These are phyloP conservation scores for Chaetomium sp. DNA, from an alignment of 2,329 filamentous ascomycete species.

Conservation along the genomic window DNA sequence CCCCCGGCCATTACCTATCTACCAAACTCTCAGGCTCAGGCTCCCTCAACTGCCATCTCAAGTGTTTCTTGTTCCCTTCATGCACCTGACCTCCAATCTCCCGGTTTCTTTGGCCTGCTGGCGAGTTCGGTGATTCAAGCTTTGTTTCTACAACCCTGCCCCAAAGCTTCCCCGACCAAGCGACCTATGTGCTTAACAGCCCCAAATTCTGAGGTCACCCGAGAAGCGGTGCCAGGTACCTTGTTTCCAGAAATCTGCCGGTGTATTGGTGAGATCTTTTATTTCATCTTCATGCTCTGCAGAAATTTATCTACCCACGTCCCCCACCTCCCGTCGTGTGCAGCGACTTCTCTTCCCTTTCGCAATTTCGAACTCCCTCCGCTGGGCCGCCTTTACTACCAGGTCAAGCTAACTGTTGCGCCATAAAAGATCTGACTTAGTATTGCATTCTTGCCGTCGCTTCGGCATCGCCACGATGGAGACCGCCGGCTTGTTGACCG, in stretches of 20 bases:
- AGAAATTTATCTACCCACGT: background rate
- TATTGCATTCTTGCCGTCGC: background rate
- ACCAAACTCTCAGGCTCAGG: no score
- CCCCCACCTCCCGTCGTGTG: background rate
- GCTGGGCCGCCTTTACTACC: background rate
- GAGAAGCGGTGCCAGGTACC: background rate
- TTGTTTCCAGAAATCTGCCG: background rate
- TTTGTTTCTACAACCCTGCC: background rate
- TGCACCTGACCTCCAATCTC: background rate
- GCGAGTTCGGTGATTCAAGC: background rate
- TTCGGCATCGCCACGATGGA: conserved; percentile 15
- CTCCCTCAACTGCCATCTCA: background rate
- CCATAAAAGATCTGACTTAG: background rate
- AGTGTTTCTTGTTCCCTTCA: background rate
- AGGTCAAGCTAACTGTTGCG: background rate
- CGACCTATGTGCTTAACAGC: no score
- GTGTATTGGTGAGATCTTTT: background rate
- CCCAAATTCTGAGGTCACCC: background rate
- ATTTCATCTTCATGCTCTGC: background rate
- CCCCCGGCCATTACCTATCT: no score
- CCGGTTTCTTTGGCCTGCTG: background rate
- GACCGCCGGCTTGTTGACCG: background rate
- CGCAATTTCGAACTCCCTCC: background rate
- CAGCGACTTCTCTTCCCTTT: background rate
- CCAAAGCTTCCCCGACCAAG: no score